phyloP scores from a whole-genome alignment of 805 yeast species.

The Starmera dryadoides region DNA sequence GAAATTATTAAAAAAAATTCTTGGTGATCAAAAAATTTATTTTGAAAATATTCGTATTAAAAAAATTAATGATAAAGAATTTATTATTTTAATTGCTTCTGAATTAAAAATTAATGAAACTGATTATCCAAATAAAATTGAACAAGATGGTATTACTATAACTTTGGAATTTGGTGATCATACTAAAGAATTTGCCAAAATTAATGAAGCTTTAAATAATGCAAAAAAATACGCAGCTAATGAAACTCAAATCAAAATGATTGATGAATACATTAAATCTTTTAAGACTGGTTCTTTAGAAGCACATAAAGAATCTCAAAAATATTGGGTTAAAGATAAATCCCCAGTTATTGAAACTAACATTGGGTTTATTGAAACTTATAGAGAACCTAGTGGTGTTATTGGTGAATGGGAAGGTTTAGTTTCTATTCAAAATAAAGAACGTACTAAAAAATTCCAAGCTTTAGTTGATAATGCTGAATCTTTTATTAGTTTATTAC shows the following conservation, averaged over 20 bases:
- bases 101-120: conserved; percentile 42
- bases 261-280: conserved; percentile 57
- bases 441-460: conserved; percentile 75
- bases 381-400: conserved; percentile 87
- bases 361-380: conserved; percentile 88
- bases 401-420: conserved; percentile 93
- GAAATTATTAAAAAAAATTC: conserved; percentile 56
- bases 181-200: conserved; percentile 49
- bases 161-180: conserved; percentile 75
- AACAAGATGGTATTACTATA: conserved; percentile 33
- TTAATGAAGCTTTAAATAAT: conserved; percentile 45
- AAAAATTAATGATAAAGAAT: conserved; percentile 41
- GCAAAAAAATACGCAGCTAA: conserved; percentile 67
- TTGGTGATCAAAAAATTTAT: conserved; percentile 56
- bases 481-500: conserved; percentile 55
- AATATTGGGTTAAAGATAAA: conserved; percentile 80
- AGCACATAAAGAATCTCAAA: conserved; percentile 80
- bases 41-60: conserved; percentile 77
- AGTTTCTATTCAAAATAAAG: conserved; percentile 85
- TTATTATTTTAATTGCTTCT: conserved; percentile 64
- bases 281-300: conserved; percentile 78
- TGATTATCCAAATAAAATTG: conserved; percentile 42
- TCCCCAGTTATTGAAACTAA: conserved; percentile 76
- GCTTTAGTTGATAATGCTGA: conserved; percentile 62
- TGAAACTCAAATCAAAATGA: conserved; percentile 60